Evolutionary conservation across 2,329 filamentous ascomycete genomes (phyloP).

Genomic region (Microascus cirrosus): DNA sequence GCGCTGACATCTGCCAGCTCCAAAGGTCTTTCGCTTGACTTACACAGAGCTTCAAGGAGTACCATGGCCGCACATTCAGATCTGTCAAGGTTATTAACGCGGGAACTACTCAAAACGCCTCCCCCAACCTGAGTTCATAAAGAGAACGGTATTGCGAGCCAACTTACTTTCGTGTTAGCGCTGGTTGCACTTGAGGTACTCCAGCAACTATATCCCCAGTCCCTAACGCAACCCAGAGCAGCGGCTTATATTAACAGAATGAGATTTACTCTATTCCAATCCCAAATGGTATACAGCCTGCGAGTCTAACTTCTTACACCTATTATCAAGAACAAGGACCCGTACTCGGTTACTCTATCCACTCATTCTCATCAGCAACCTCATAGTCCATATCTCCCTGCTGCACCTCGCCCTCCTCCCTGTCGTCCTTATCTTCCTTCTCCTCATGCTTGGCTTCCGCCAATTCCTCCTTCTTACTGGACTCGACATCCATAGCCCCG

Average conservation of each 20-base stretch:
- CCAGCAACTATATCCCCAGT: too few relatives aligned
- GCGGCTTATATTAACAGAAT: background rate
- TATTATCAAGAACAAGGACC: background rate
- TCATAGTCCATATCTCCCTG: conserved; percentile 40
- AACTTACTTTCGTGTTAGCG: too few relatives aligned
- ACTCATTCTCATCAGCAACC: conserved; percentile 38
- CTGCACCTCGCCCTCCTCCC: conserved; percentile 15
- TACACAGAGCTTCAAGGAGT: too few relatives aligned
- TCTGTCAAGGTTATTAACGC: too few relatives aligned
- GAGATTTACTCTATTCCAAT: background rate
- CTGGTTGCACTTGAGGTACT: too few relatives aligned
- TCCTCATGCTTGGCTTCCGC: conserved; percentile 12
- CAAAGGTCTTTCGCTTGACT: background rate
- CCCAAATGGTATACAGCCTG: background rate
- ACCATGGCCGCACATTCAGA: too few relatives aligned
- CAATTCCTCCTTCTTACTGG: background rate
- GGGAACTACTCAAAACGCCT: too few relatives aligned
- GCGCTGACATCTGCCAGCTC: background rate
- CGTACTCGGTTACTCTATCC: conserved; percentile 15
- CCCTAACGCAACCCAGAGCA: too few relatives aligned
- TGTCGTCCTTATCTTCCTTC: conserved; percentile 7
- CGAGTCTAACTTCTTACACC: background rate
- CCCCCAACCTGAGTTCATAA: too few relatives aligned
- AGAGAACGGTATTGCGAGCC: too few relatives aligned
- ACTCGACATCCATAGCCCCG: background rate